Evolutionary conservation across 139 green algal species (phyloP), one percentile per base, ranked within the genome.

Genomic region (Medakamo hakoo): DNA sequence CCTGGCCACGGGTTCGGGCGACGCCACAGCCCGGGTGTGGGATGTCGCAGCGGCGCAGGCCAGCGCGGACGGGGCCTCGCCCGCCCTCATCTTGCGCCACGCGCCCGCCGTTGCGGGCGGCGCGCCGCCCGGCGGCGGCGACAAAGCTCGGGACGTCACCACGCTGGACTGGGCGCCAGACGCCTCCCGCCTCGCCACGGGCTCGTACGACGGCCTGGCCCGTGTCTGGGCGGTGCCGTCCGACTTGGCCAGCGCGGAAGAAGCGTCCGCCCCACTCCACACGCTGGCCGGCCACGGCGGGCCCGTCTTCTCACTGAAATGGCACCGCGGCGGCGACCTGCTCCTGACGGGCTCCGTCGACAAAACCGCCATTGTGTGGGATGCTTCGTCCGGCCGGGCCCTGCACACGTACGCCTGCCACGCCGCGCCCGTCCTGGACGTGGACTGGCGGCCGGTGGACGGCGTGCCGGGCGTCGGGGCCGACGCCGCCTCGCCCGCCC

Each of bases 391-490:
- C 18, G 80, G 84, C 19, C 73, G 86, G 23, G 73, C 80, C 49
- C 82, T 84, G 55, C 86, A 96, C 66, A 59, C 65, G 69, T 77
- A 80, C 86, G 55, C n/a, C 18, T 4, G 22, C 49, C 60, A 68
- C 57, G 27, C 79, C 82, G 86, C 77, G 0, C 80, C 88, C 2
- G 86, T 79, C 2, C 71, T 97, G 69, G 90, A 97, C 63, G 87
- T 92, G 49, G 89, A 95, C 76, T 96, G 89, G 89, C 75, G 85
- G 57, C n/a, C n/a, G n/a, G n/a, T n/a, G n/a, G n/a, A n/a, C n/a
- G n/a, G n/a, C n/a, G n/a, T n/a, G n/a, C n/a, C n/a, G n/a, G n/a
- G n/a, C n/a, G n/a, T n/a, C n/a, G n/a, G n/a, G n/a, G n/a, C n/a
- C n/a, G n/a, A n/a, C n/a, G n/a, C n/a, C n/a, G 40, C 40, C 9